Base-by-base conservation (phyloP, 768 basidiomycete species). In the Tylopilus balloui region DNA sequence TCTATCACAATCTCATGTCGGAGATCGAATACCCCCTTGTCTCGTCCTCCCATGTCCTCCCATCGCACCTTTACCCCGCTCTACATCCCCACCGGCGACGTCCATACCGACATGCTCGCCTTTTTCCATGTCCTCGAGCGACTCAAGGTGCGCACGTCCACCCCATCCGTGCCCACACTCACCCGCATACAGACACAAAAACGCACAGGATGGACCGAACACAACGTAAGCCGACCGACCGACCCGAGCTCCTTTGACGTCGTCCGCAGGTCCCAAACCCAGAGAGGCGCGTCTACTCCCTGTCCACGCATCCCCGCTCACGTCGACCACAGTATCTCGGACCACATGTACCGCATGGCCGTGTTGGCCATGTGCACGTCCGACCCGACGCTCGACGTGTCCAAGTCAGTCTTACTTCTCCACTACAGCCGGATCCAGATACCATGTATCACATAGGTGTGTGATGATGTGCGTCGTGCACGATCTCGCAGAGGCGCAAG, bases 331-430 rank as follows among this genome's bases (percentile, higher is more conserved):
- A 92, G 88, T 55, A 94, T 97, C 54, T 84, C 92, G 8, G 95
- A 98, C 67, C 94, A 97, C 61, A 97, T 96, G 95, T 90, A 92
- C 65, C 76, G 95, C 40, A 97, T 99, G 95, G 86, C 92, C 2
- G 65, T 97, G n/a, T 77, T 98, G 36, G 85, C 92, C 4, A 85
- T 99, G 81, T 87, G 92, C 52, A 78, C 81, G 6, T 84, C 90
- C 0, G 90, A 90, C 60, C 43, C 69, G n/a, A 75, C 73, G 1
- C 76, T 92, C 8, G 87, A 90, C 65, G 67, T 88, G 23, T 66
- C 86, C 59, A 86, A 86, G 90, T 90, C 51, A 44, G 79, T 61
- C 28, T 27, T 11, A 3, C 10, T 28, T 13, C 25, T 24, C 21
- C 7, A 1, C 24, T n/a, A 19, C 9, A 1, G 3, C n/a, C 25